Percentiles rank a stretch among this genome's conserved stretches.
Conservation (phyloP, 2,329 filamentous ascomycete species). For the Clonostachys rosea region DNA sequence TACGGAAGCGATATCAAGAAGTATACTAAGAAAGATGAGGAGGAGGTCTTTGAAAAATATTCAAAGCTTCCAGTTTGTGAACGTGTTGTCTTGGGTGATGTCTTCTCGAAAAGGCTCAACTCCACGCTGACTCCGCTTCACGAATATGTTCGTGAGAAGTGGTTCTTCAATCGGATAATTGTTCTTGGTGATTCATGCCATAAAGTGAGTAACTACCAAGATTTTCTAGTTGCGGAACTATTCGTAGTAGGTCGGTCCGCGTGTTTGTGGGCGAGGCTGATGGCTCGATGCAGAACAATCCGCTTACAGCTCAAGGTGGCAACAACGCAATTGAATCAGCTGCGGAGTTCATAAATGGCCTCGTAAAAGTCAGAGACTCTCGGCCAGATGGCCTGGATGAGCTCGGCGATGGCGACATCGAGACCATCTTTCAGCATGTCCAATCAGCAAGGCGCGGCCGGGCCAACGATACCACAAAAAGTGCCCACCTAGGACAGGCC, state of each 20-base stretch:
- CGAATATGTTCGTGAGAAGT: slow-evolving; percentile 23
- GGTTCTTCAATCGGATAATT: slow-evolving; percentile 21
- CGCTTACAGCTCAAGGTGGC: slow-evolving; percentile 14
- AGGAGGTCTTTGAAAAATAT: slow-evolving; percentile 13
- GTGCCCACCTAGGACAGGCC: neutral
- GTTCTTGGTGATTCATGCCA: slow-evolving; percentile 23
- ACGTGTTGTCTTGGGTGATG: slow-evolving; percentile 15
- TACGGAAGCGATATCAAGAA: slow-evolving; percentile 22
- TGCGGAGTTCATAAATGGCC: slow-evolving; percentile 10
- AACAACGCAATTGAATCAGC: slow-evolving; percentile 16
- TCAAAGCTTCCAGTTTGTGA: slow-evolving; percentile 11
- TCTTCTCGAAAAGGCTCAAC: slow-evolving; percentile 15
- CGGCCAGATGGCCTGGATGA: neutral
- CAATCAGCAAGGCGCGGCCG: neutral
- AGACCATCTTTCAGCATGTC: neutral
- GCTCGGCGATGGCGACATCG: neutral
- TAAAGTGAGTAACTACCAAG: slow-evolving; percentile 13
- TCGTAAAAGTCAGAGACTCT: neutral
- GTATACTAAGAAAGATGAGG: slow-evolving; percentile 23
- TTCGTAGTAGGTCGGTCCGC: no score
- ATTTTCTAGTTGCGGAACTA: no score
- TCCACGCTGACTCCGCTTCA: slow-evolving; percentile 22
- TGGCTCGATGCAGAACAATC: slow-evolving; percentile 8
- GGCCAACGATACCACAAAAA: neutral
- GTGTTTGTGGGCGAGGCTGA: no score